Base-by-base conservation (phyloP, 108 stramenopile genomes). In the Pseudonitzschia multiseries region DNA sequence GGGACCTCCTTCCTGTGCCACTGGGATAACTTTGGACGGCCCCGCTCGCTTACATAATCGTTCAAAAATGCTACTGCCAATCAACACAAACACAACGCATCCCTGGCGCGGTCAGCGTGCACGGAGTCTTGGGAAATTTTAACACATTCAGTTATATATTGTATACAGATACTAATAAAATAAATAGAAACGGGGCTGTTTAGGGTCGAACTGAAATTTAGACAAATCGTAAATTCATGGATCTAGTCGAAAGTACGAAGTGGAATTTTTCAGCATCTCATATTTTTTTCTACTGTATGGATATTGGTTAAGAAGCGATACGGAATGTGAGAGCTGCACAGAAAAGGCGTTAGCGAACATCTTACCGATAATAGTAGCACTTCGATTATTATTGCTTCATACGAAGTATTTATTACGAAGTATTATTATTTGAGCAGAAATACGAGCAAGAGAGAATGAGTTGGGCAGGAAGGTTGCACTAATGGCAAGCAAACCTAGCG, bases 201-300 rank as follows among this genome's bases (percentile, higher is more conserved):
- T 18, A 60, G 15, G 21, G 14, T 17, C 32, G 15, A 22, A 60
- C 32, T 15, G 32, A 60, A 60, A 60, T 31, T 33, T 32, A 10
- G 59, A 60, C 6, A 60, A 15, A 22, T 13, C 59, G 2, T 15
- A 56, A 18, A 17, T 31, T 31, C 1, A 22, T 1, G 1, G 59
- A 32, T 1, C 32, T 8, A 1, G 59, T 32, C 8, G 29, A 12
- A 33, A 31, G 1, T 13, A 60, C 1, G 9, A 33, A 2, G 8
- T 20, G 21, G 1, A 60, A 60, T 60, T 32, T 31, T 17, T 60
- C 59, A 18, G 59, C 59, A 60, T 33, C 59, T 32, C 32, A 60
- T 20, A 31, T 32, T 32, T 33, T 33, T 32, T 57, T 28, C 12
- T n/a, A n/a, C n/a, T n/a, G n/a, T n/a, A n/a, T n/a, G n/a, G n/a